These are phyloP conservation scores for Nepenthes mirabilis DNA, from an alignment of 148 eudicot species.

Conservation along the genomic window DNA sequence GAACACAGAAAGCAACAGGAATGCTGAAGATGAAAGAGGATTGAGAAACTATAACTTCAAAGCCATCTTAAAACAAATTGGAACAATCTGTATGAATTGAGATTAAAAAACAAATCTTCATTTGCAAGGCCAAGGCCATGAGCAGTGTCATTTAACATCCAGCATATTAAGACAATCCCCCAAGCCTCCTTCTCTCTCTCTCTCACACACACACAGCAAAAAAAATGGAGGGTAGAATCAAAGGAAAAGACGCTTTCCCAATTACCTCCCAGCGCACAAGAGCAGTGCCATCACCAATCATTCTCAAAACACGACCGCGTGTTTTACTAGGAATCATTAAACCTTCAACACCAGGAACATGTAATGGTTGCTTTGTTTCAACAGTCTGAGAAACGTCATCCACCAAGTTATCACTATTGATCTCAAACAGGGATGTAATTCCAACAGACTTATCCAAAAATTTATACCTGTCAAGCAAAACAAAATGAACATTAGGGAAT, in stretches of 20 bases:
- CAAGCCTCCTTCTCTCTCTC: no score
- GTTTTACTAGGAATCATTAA: slow-evolving; percentile 59
- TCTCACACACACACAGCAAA: no score
- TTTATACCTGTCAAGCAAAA: slow-evolving; percentile 47
- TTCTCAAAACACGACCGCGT: slow-evolving; percentile 63
- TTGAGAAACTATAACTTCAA: no score
- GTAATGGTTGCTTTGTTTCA: slow-evolving; percentile 46
- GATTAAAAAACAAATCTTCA: no score
- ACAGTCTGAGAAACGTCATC: slow-evolving; percentile 43
- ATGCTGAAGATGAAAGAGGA: no score
- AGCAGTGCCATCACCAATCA: slow-evolving; percentile 48
- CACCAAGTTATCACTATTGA: slow-evolving; percentile 28
- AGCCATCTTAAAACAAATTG: no score
- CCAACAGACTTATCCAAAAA: slow-evolving; percentile 86
- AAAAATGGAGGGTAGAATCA: background rate
- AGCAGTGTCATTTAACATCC: no score
- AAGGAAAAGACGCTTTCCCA: background rate
- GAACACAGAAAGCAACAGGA: background rate
- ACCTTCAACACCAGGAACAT: slow-evolving; percentile 73
- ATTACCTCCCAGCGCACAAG: slow-evolving; percentile 96
- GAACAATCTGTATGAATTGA: no score
- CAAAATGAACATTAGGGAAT: background rate
- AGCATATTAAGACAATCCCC: no score
- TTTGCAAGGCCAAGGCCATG: no score
- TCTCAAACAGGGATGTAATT: slow-evolving; percentile 59